Conservation (phyloP, 306 rosid genomes). For the Sophora flavescens region DNA sequence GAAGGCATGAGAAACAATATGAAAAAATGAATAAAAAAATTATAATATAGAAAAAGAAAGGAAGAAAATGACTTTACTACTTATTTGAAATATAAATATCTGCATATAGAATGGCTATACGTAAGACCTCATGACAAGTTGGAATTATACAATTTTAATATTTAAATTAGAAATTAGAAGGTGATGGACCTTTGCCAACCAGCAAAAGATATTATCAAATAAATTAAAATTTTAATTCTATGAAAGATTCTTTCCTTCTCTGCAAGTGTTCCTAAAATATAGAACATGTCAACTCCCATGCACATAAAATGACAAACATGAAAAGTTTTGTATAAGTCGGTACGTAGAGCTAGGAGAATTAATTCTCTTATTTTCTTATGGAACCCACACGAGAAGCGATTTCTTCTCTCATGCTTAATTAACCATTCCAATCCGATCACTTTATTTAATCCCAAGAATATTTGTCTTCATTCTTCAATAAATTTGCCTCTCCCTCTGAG, state of each 20-base stretch:
- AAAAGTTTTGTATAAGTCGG: constrained; percentile 39
- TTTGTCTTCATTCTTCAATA: constrained; percentile 86
- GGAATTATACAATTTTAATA: constrained; percentile 35
- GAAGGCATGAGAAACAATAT: constrained; percentile 4
- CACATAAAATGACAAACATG: constrained; percentile 56
- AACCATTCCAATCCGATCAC: constrained; percentile 48
- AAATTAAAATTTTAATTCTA: constrained; percentile 50
- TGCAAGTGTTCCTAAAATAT: constrained; percentile 56
- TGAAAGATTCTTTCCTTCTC: constrained; percentile 62
- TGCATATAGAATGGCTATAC: constrained; percentile 17
- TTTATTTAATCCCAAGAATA: constrained; percentile 74
- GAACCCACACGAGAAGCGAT: constrained; percentile 59
- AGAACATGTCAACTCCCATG: constrained; percentile 66
- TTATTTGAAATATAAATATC: constrained; percentile 19
- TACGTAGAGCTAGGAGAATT: constrained; percentile 56
- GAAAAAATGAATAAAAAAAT: not conserved
- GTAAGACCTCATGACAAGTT: constrained; percentile 39
- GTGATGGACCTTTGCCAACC: constrained; percentile 51
- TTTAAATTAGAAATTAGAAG: constrained; percentile 36
- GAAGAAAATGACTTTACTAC: constrained; percentile 45
- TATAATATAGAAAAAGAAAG: not conserved
- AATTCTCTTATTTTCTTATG: constrained; percentile 58
- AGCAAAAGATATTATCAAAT: constrained; percentile 44
- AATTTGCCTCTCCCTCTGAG: constrained; percentile 50
- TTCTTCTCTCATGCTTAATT: constrained; percentile 44